Conservation (phyloP, 2,329 filamentous ascomycete genomes). For the Chrysoporthe cubensis region DNA sequence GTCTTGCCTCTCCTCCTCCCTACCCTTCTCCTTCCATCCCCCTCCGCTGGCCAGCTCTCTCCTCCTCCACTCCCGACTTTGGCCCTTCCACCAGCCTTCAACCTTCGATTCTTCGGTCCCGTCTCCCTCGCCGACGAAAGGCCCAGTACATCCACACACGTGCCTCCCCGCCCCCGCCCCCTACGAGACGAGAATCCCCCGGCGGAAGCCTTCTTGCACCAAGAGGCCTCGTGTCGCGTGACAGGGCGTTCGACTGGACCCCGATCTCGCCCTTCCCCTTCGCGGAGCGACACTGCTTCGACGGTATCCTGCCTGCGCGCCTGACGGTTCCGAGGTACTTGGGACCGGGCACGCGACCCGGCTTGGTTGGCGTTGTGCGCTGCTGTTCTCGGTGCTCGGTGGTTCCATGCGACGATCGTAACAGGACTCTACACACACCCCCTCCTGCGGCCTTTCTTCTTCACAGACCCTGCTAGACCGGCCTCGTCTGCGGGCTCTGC, state of each 20-base stretch:
- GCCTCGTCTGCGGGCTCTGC: background rate
- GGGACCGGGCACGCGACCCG: background rate
- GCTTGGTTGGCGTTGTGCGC: background rate
- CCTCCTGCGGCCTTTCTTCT: no score
- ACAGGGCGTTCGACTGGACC: background rate
- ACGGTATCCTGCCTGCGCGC: background rate
- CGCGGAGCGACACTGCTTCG: background rate
- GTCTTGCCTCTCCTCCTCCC: background rate
- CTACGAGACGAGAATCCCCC: background rate
- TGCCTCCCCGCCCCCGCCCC: background rate
- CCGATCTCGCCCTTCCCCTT: background rate
- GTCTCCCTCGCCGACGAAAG: background rate
- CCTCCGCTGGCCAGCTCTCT: background rate
- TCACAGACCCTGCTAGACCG: background rate
- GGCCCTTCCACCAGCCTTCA: background rate
- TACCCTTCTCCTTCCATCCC: background rate
- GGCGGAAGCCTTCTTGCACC: background rate
- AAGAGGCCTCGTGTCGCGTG: conserved; percentile 6
- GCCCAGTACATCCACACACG: background rate
- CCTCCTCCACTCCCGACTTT: background rate
- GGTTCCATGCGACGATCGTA: background rate
- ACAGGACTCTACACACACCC: no score
- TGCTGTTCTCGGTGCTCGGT: background rate
- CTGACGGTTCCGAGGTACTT: background rate
- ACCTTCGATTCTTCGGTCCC: background rate